A percentile compares a stretch with the other conserved stretches of the same genome.
These are phyloP conservation scores for Globisporangium yorkense DNA, from an alignment of 352 stramenopile species.

Conservation along the genomic window DNA sequence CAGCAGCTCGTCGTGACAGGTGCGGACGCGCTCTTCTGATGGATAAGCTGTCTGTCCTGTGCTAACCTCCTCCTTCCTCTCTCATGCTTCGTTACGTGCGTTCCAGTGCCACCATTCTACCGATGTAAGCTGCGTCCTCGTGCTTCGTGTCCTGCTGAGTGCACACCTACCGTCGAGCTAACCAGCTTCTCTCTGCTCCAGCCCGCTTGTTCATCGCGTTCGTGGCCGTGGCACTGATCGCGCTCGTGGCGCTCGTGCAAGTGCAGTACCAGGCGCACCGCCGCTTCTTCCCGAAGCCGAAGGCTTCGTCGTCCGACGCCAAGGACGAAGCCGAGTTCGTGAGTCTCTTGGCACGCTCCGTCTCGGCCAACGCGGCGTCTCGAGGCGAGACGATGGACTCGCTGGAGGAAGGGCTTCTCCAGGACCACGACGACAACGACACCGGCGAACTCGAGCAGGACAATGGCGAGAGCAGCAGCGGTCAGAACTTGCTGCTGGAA, in stretches of 20 bases:
- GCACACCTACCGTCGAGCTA: background rate
- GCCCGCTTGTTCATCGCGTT: conserved; percentile 22
- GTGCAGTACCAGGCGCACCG: conserved; percentile 16
- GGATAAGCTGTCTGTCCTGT: background rate
- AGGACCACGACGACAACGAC: background rate
- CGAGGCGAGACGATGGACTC: conserved; percentile 7
- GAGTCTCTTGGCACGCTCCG: conserved; percentile 7
- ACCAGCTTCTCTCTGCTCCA: conserved; percentile 1
- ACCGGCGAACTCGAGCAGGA: background rate
- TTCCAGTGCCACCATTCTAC: conserved; percentile 14
- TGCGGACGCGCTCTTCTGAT: background rate
- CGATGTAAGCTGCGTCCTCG: conserved; percentile 2
- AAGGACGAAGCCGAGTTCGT: conserved; percentile 11
- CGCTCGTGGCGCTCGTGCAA: conserved; percentile 12
- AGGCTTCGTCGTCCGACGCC: conserved; percentile 3
- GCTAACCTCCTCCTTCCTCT: background rate
- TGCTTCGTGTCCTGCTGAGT: background rate
- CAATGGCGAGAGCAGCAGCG: background rate
- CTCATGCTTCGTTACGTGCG: background rate
- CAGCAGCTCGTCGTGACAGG: conserved; percentile 19
- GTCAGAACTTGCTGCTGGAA: conserved; percentile 18
- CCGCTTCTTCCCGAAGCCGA: conserved; percentile 7
- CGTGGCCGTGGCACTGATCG: conserved; percentile 10
- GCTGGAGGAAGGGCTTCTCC: conserved; percentile 17
- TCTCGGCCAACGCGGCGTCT: background rate